Evolutionary conservation across 1,139 yeast species (phyloP).

Genomic region (Zhuliangozyma blackwelliae): DNA sequence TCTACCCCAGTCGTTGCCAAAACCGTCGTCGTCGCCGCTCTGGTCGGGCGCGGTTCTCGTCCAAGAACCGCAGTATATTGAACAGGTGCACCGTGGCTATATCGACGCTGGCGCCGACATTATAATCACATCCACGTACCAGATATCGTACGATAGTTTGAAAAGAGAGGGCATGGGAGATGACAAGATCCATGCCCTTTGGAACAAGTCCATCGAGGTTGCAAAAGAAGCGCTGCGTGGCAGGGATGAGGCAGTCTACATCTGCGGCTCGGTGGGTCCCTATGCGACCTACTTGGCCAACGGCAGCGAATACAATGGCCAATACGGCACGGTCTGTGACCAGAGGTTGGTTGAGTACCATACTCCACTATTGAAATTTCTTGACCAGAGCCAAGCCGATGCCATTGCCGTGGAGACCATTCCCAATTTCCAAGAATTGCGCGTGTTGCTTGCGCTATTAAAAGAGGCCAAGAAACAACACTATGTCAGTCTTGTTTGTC

Average conservation of each 20-base stretch:
- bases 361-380: conserved; percentile 37
- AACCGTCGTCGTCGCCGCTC: conserved; percentile 26
- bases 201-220: conserved; percentile 29
- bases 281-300: conserved; percentile 63
- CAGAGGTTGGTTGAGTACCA: conserved; percentile 44
- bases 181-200: conserved; percentile 22
- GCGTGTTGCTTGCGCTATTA: conserved; percentile 25
- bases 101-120: conserved; percentile 53
- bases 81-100: conserved; percentile 48
- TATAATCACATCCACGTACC: conserved; percentile 60
- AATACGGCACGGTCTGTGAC: conserved; percentile 35
- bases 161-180: conserved; percentile 22
- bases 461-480: conserved; percentile 20
- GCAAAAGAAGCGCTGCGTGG: conserved; percentile 24
- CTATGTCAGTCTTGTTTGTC: conserved; percentile 25
- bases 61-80: conserved; percentile 43
- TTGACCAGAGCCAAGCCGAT: conserved; percentile 40
- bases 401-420: conserved; percentile 63
- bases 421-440: conserved; percentile 51
- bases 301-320: conserved; percentile 69
- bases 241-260: conserved; percentile 12
- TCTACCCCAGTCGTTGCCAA: conserved; percentile 5
- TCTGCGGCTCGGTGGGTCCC: conserved; percentile 69
- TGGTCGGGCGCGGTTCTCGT: conserved; percentile 62
- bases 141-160: conserved; percentile 46